Conservation (phyloP, 2,329 filamentous ascomycete species). For the Alternaria alternata region DNA sequence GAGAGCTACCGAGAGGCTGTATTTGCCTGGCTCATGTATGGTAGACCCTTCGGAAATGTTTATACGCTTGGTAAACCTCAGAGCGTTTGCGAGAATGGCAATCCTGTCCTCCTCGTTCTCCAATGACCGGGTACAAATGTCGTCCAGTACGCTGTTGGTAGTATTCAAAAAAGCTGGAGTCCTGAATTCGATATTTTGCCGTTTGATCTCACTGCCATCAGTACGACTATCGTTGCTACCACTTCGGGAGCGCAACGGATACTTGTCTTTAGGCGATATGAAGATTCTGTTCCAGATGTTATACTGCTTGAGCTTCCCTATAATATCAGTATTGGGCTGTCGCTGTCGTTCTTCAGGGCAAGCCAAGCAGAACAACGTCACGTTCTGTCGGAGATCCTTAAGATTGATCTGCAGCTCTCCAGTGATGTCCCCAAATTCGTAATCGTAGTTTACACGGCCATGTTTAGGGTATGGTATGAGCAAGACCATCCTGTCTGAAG, state of each 20-base stretch:
- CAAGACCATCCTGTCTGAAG: slow-evolving; percentile 22
- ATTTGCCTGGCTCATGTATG: slow-evolving; percentile 1
- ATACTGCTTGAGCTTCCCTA: slow-evolving; percentile 31
- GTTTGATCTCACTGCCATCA: neutral
- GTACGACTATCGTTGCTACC: neutral
- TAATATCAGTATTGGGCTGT: slow-evolving; percentile 18
- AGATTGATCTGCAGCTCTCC: slow-evolving; percentile 25
- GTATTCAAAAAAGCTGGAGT: slow-evolving; percentile 15
- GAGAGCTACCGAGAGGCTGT: slow-evolving; percentile 25
- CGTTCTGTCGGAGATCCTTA: slow-evolving; percentile 17
- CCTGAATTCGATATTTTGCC: neutral
- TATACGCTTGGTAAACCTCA: slow-evolving; percentile 22
- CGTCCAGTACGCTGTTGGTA: slow-evolving; percentile 25
- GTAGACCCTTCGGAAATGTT: slow-evolving; percentile 9
- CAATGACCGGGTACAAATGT: slow-evolving; percentile 22
- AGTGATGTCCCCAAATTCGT: slow-evolving; percentile 15
- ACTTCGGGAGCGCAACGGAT: neutral
- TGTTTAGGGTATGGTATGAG: slow-evolving; percentile 21
- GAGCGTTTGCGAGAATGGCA: slow-evolving; percentile 28
- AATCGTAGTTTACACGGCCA: neutral
- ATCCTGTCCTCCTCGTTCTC: slow-evolving; percentile 23
- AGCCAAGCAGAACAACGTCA: slow-evolving; percentile 29
- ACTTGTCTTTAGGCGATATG: neutral
- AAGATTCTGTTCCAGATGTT: slow-evolving; percentile 26
- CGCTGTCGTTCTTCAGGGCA: neutral